phyloP scores from a whole-genome alignment of 257 asterid genomes.

The Forsythia viridissima region DNA sequence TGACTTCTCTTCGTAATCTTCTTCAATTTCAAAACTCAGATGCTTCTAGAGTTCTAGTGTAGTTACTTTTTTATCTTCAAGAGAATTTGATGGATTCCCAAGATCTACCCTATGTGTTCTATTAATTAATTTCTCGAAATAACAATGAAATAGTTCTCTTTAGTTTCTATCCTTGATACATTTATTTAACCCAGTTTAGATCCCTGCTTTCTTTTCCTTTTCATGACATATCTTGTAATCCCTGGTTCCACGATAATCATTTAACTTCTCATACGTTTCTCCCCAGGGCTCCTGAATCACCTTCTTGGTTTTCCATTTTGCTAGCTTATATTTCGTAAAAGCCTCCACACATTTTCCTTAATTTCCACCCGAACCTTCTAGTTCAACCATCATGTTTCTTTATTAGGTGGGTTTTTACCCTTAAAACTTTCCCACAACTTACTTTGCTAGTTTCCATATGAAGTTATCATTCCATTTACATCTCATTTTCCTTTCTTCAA shows the following conservation, averaged over 20 bases:
- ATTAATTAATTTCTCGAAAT: too few species aligned
- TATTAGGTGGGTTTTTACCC: background rate
- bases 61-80: background rate
- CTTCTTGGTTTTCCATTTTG: background rate
- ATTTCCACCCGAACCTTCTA: background rate
- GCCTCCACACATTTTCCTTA: background rate
- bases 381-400: background rate
- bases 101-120: background rate
- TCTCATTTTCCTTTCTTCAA: background rate
- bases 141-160: background rate
- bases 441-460: background rate
- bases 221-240: background rate
- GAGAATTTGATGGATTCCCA: background rate
- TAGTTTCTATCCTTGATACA: background rate
- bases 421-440: background rate
- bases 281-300: background rate
- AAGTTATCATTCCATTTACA: background rate
- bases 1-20: background rate
- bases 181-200: background rate
- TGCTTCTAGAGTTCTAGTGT: background rate
- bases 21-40: background rate
- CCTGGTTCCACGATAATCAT: background rate
- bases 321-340: background rate
- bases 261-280: background rate
- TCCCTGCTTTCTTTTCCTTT: background rate